A percentile compares a stretch with the other conserved stretches of the same genome.
Conservation (phyloP, 2,329 filamentous ascomycete species). For the Calonectria hawksworthii region DNA sequence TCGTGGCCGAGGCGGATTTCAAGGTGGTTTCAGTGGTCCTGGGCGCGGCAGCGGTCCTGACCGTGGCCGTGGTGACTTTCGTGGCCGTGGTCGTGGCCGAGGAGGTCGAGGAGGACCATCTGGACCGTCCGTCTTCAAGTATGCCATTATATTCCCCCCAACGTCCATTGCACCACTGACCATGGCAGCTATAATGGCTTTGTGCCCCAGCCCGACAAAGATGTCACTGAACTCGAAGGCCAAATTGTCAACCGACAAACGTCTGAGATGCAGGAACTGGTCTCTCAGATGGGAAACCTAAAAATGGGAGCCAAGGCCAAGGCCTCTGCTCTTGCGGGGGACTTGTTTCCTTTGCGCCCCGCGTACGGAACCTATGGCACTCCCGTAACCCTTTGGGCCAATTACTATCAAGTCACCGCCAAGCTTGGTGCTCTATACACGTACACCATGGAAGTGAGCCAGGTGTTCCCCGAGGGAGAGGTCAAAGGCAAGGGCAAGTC, state of each 20-base stretch:
- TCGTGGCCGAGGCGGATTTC: constrained; percentile 37
- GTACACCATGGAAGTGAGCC: constrained; percentile 59
- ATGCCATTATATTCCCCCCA: not conserved
- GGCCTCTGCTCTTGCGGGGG: constrained; percentile 22
- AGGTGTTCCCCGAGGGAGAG: constrained; percentile 33
- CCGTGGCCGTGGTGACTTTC: constrained; percentile 35
- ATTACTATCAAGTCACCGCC: constrained; percentile 65
- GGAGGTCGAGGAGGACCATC: constrained; percentile 28
- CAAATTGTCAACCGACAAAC: constrained; percentile 51
- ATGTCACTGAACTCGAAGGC: constrained; percentile 56
- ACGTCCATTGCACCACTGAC: constrained; percentile 20
- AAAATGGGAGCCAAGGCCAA: constrained; percentile 41
- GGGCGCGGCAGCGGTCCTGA: constrained; percentile 26
- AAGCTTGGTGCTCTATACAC: constrained; percentile 56
- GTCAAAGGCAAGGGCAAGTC: constrained; percentile 18
- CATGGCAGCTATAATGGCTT: constrained; percentile 39
- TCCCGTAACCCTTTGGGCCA: constrained; percentile 64
- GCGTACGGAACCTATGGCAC: constrained; percentile 62
- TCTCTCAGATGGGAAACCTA: constrained; percentile 54
- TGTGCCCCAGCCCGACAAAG: constrained; percentile 41
- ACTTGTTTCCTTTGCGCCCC: constrained; percentile 62
- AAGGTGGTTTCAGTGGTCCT: constrained; percentile 26
- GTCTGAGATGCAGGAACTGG: constrained; percentile 47
- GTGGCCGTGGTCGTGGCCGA: constrained; percentile 35
- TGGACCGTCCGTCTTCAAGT: constrained; percentile 37